Conservation (phyloP, 257 asterid genomes). For the Orobanche coerulescens region DNA sequence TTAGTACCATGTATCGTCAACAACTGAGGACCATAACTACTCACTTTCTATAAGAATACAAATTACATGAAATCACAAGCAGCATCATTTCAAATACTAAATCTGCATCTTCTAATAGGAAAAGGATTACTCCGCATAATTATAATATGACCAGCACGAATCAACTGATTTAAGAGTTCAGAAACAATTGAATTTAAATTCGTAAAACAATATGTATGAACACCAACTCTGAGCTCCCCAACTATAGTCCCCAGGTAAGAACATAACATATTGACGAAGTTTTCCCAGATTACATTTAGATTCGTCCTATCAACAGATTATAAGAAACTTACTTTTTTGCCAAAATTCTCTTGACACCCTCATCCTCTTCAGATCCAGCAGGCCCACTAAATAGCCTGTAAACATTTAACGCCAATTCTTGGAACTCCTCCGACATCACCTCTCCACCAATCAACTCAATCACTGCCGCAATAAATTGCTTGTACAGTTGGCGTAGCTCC, state of each 20-base stretch:
- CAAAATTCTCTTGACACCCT: conserved; percentile 31
- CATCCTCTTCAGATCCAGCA: conserved; percentile 42
- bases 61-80: conserved; percentile 1
- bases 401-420: conserved; percentile 65
- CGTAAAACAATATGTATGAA: not conserved
- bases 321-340: conserved; percentile 42
- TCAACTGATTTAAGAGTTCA: not conserved
- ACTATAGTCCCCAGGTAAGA: not conserved
- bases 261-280: not conserved
- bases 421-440: conserved; percentile 80
- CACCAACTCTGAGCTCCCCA: not conserved
- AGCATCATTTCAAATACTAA: not conserved
- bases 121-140: not conserved
- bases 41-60: not conserved
- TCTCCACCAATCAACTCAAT: conserved; percentile 79
- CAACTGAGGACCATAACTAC: not conserved
- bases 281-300: conserved; percentile 6
- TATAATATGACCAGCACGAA: not conserved
- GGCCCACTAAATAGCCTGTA: conserved; percentile 46
- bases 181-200: not conserved
- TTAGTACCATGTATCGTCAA: not conserved
- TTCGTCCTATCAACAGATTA: not conserved
- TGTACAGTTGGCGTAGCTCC: conserved; percentile 69
- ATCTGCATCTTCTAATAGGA: not conserved
- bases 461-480: conserved; percentile 59